Evolutionary conservation across 768 basidiomycete genomes (phyloP), one percentile per base, ranked within the genome.

Genomic region (Naganishia kalamii): DNA sequence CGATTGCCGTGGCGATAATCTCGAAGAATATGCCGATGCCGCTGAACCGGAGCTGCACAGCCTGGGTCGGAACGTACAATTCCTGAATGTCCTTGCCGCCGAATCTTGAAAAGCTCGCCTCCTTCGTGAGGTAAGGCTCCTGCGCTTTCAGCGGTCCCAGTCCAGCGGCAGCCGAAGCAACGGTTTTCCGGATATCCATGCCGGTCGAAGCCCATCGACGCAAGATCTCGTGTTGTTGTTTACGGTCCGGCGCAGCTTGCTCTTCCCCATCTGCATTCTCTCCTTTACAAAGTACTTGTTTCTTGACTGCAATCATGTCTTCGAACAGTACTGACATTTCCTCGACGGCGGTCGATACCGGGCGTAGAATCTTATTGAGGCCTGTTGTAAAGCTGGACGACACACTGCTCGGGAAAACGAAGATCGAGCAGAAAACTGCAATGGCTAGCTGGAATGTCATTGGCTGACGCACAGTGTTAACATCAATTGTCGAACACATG

Each of bases 361-460:
- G 75, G 7, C 48, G 46, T 6, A 77, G 60, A 15, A 75, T 65
- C 15, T 67, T 70, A n/a, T 65, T 46, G 32, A 75, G 67, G 32
- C 72, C 71, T 3, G 66, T 46, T 30, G 70, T 70, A 61, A 75
- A 75, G 4, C 67, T 65, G 35, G 71, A 70, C 0, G 66, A 68
- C 15, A 75, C 73, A 21, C 73, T 75, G 71, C 74, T 69, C 4
- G 76, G 76, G 52, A 77, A 77, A 33, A 77, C 63, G 43, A 72
- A 57, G 17, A 75, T 25, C 12, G 70, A 68, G 19, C 70, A 68
- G n/a, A 76, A 32, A 21, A 69, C 62, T 12, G 70, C 69, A 19
- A 77, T 62, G 4, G 68, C 75, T 0, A 68, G 69, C 65, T 75
- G 73, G n/a, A 76, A 63, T 1, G 74, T 68, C 73, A 77, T 75